A percentile compares a stretch with the other conserved stretches of the same genome.
Conservation (phyloP, 2,329 filamentous ascomycete species). For the Parafenestella ontariensis region DNA sequence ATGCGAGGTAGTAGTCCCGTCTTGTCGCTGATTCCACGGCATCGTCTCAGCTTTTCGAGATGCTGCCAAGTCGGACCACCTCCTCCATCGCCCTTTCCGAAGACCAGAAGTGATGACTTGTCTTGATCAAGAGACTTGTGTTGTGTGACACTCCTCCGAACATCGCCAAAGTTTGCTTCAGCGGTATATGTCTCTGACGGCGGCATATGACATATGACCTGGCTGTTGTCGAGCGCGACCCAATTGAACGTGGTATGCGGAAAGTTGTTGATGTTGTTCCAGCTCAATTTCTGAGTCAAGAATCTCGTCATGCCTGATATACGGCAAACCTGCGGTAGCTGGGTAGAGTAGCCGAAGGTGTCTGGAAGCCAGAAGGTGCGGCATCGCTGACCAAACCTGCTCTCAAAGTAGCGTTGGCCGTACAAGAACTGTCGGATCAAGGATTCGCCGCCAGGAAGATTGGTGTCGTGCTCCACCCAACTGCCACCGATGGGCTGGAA, state of each 20-base stretch:
- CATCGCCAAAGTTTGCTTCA: constrained; percentile 91
- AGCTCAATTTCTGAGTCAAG: constrained; percentile 97
- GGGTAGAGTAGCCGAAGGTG: constrained; percentile 96
- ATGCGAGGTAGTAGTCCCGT: constrained; percentile 83
- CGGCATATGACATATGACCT: constrained; percentile 97
- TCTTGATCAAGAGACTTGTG: constrained; percentile 98
- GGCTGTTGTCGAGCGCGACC: constrained; percentile 93
- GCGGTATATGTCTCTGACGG: constrained; percentile 96
- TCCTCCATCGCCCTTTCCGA: constrained; percentile 95
- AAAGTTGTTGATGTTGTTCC: constrained; percentile 99
- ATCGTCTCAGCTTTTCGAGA: constrained; percentile 91
- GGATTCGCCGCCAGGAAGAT: constrained; percentile 94
- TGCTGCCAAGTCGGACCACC: constrained; percentile 94
- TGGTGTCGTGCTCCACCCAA: constrained; percentile 99
- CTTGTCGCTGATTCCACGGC: constrained; percentile 89
- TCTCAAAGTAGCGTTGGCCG: constrained; percentile 93
- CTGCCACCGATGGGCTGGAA: constrained; percentile 97
- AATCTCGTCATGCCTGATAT: constrained; percentile 96
- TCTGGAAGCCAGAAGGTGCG: constrained; percentile 97
- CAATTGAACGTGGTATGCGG: constrained; percentile 99
- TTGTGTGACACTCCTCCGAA: constrained; percentile 85
- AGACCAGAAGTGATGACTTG: constrained; percentile 86
- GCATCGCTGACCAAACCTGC: constrained; percentile 86
- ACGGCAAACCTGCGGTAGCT: constrained; percentile 91
- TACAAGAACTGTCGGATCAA: constrained; percentile 94